Percentiles rank a stretch among this genome's conserved stretches.
Evolutionary conservation across 257 asterid genomes (phyloP).

Genomic region (Thymus mandschuricus): DNA sequence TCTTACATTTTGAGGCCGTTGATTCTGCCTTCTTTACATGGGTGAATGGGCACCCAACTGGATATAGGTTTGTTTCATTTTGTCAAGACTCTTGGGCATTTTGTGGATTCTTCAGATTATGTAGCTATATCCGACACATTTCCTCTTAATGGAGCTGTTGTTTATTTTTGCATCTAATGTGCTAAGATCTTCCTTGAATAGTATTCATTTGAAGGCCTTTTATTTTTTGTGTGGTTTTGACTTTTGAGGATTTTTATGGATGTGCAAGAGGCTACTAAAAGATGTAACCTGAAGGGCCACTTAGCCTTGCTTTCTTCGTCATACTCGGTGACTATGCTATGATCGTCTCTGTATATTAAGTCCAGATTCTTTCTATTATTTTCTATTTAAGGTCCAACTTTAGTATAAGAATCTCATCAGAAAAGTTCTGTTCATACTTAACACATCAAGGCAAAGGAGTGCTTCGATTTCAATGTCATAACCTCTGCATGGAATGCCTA

Average conservation of each 20-base stretch:
- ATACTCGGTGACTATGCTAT: too few relatives aligned
- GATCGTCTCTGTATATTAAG: background rate
- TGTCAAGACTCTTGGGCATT: slow-evolving; percentile 17
- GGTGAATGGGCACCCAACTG: slow-evolving; percentile 89
- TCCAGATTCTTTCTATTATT: background rate
- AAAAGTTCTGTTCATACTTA: background rate
- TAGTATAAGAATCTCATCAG: background rate
- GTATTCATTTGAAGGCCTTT: too few relatives aligned
- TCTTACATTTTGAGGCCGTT: slow-evolving; percentile 95
- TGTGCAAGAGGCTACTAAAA: too few relatives aligned
- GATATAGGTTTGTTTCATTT: slow-evolving; percentile 77
- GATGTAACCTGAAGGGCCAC: too few relatives aligned
- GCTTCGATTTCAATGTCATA: background rate
- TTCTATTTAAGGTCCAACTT: background rate
- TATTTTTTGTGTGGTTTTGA: too few relatives aligned
- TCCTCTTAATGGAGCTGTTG: too few relatives aligned
- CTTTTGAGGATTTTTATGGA: too few relatives aligned
- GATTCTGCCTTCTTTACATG: slow-evolving; percentile 95
- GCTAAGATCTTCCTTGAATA: too few relatives aligned
- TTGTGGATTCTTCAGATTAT: slow-evolving; percentile 9
- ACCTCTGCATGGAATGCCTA: background rate
- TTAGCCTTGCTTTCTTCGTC: too few relatives aligned
- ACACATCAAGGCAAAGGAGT: background rate
- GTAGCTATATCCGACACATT: background rate
- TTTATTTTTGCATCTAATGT: too few relatives aligned